phyloP scores from a whole-genome alignment of 1,139 yeast species.

The Meyerozyma smithsonii region DNA sequence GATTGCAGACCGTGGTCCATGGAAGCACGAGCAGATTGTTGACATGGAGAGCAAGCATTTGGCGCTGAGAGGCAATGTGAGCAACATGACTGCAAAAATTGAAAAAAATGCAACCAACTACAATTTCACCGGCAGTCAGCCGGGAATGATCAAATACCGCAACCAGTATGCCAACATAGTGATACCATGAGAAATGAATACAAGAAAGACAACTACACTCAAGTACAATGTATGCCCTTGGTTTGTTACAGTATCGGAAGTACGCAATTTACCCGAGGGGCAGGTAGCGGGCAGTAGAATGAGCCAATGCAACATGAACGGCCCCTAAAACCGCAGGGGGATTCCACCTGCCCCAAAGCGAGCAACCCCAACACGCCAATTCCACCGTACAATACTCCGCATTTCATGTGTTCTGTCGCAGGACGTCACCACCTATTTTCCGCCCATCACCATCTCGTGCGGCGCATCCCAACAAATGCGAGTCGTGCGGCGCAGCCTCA shows the following conservation, averaged over 20 bases:
- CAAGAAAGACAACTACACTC: not conserved
- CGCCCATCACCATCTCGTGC: not conserved
- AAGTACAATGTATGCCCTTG: no score
- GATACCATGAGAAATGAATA: not conserved
- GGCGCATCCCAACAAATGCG: slow-evolving; percentile 1
- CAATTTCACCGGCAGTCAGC: slow-evolving; percentile 1
- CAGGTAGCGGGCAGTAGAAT: no score
- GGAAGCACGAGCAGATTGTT: slow-evolving; percentile 21
- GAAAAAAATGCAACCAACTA: not conserved
- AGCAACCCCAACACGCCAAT: no score
- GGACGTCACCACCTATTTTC: no score
- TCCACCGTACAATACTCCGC: no score
- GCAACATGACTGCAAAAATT: not conserved
- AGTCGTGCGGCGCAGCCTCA: not conserved
- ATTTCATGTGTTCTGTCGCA: no score
- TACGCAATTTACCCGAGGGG: no score
- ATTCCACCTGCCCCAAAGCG: no score
- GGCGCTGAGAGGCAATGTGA: not conserved
- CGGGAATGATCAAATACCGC: not conserved
- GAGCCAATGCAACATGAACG: no score
- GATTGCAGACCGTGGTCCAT: slow-evolving; percentile 43
- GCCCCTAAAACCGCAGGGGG: no score
- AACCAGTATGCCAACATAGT: not conserved
- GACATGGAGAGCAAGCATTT: not conserved
- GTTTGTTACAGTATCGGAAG: no score